A percentile compares a stretch with the other conserved stretches of the same genome.
These are phyloP conservation scores for Dryas alaskensis DNA, from an alignment of 306 rosid species.

Conservation along the genomic window DNA sequence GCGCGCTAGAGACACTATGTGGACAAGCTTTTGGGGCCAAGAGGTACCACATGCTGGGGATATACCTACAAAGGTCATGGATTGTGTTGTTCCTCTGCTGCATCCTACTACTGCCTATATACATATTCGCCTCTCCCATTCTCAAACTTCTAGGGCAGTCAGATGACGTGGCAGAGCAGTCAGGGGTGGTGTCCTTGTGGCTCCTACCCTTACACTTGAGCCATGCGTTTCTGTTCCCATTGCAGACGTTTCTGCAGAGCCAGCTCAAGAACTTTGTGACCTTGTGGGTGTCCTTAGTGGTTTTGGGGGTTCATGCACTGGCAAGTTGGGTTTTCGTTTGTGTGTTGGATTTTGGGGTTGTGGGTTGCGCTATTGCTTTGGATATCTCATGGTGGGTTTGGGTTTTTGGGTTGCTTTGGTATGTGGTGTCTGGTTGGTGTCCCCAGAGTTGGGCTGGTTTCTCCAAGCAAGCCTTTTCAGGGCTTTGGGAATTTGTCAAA, in stretches of 20 bases:
- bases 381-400: slow-evolving; percentile 49
- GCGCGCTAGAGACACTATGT: slow-evolving; percentile 43
- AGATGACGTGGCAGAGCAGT: slow-evolving; percentile 33
- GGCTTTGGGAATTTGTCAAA: slow-evolving; percentile 52
- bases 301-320: slow-evolving; percentile 31
- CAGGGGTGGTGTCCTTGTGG: slow-evolving; percentile 33
- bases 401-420: slow-evolving; percentile 30
- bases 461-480: slow-evolving; percentile 47
- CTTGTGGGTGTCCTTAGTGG: slow-evolving; percentile 45
- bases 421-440: slow-evolving; percentile 44
- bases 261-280: slow-evolving; percentile 37
- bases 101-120: slow-evolving; percentile 24
- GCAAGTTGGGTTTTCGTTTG: slow-evolving; percentile 36
- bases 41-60: slow-evolving; percentile 32
- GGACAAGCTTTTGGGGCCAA: slow-evolving; percentile 48
- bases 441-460: slow-evolving; percentile 56
- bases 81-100: slow-evolving; percentile 29
- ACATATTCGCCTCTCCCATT: slow-evolving; percentile 32
- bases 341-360: slow-evolving; percentile 47
- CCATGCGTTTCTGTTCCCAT: slow-evolving; percentile 32
- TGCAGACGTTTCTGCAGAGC: slow-evolving; percentile 38
- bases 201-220: slow-evolving; percentile 38
- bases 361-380: slow-evolving; percentile 46
- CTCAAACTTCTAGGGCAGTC: slow-evolving; percentile 36
- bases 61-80: slow-evolving; percentile 45